These are phyloP conservation scores for Colletotrichum lini DNA, from an alignment of 2,329 filamentous ascomycete genomes.

Conservation along the genomic window DNA sequence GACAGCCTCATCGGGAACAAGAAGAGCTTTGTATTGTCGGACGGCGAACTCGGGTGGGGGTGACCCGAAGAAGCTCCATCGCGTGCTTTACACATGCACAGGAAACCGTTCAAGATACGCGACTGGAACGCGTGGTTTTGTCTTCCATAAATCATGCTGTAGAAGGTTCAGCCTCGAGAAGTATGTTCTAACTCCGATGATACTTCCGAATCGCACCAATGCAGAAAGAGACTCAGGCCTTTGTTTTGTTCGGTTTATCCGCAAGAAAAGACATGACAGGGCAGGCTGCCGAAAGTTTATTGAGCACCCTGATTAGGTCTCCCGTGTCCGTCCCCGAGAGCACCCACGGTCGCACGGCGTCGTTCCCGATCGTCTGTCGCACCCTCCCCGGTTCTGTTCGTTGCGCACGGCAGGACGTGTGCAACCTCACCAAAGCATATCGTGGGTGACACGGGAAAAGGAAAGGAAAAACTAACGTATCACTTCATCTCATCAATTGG, in stretches of 20 bases:
- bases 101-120: not conserved
- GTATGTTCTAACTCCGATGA: not conserved
- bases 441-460: constrained; percentile 12
- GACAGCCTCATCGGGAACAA: constrained; percentile 13
- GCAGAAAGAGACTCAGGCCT: not conserved
- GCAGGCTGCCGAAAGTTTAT: not conserved
- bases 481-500: constrained; percentile 33
- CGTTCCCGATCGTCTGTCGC: constrained; percentile 29
- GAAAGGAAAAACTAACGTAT: not conserved
- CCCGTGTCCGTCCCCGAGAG: constrained; percentile 4
- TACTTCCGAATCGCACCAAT: not conserved
- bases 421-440: constrained; percentile 4
- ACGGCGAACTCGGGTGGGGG: not conserved
- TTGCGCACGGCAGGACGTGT: constrained; percentile 15
- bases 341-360: constrained; percentile 26
- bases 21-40: not conserved
- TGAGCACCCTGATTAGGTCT: not conserved
- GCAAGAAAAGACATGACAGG: not conserved
- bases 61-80: not conserved
- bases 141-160: not conserved
- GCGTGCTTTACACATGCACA: not conserved
- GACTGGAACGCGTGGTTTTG: not conserved
- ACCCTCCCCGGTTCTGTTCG: constrained; percentile 22
- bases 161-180: constrained; percentile 1
- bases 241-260: not conserved